Conservation (phyloP, 192 early-diverging fungal genomes). For the Dispira parvispora region DNA sequence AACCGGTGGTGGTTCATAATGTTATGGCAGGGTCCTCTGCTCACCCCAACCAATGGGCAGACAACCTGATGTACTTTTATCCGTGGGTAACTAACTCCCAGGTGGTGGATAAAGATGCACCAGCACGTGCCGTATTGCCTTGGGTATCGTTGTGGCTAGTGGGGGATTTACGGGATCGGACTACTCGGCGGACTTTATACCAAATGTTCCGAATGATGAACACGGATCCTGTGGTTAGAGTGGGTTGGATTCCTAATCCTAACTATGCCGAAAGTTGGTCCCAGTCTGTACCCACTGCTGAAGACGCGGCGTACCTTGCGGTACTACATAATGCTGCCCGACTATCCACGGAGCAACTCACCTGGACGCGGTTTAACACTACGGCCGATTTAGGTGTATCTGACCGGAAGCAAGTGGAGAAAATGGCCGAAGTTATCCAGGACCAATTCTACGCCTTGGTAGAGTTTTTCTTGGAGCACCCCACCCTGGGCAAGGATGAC, state of each 20-base stretch:
- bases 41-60: neutral
- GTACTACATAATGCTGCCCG: too few relatives aligned
- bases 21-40: slow-evolving; percentile 12
- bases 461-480: too few relatives aligned
- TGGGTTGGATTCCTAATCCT: slow-evolving; percentile 8
- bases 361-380: too few relatives aligned
- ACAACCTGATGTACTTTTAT: neutral
- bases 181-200: neutral
- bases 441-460: too few relatives aligned
- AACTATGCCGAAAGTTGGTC: neutral
- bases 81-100: neutral
- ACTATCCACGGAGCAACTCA: too few relatives aligned
- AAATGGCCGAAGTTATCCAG: too few relatives aligned
- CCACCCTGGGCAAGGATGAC: too few relatives aligned
- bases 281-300: too few relatives aligned
- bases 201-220: neutral
- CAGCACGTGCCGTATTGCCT: neutral
- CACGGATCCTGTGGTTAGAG: neutral
- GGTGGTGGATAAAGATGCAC: neutral
- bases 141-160: slow-evolving; percentile 10
- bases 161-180: neutral
- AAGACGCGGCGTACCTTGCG: too few relatives aligned
- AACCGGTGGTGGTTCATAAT: slow-evolving; percentile 23
- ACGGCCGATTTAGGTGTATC: too few relatives aligned
- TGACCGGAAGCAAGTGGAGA: too few relatives aligned